Evolutionary conservation across 1,139 yeast genomes (phyloP).

Genomic region (Barnettozyma hawaiiensis): DNA sequence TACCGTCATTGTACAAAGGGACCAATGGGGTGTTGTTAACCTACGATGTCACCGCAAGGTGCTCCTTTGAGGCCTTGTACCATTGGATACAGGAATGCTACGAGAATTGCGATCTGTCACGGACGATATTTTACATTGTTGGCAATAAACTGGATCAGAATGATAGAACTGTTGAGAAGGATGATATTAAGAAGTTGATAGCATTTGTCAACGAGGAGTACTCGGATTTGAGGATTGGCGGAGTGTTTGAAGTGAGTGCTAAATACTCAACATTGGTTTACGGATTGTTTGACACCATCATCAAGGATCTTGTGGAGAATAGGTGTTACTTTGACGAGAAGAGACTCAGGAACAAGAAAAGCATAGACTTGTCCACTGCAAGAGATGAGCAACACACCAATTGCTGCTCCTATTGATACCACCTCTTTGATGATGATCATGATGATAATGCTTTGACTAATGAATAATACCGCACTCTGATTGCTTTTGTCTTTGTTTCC

Average conservation of each 20-base stretch:
- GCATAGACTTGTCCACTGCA: conserved; percentile 24
- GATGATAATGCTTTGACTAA: conserved; percentile 2
- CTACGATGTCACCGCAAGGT: conserved; percentile 53
- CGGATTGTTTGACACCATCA: conserved; percentile 23
- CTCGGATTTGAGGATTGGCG: conserved; percentile 25
- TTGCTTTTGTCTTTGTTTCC: neutral
- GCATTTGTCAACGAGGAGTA: conserved; percentile 19
- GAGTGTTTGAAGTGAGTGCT: conserved; percentile 32
- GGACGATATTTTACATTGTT: conserved; percentile 34
- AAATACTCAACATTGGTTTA: conserved; percentile 24
- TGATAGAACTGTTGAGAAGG: conserved; percentile 24
- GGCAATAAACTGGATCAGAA: conserved; percentile 38
- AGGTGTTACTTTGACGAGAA: conserved; percentile 25
- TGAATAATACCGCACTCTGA: neutral
- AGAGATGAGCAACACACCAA: conserved; percentile 20
- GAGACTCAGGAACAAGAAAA: conserved; percentile 21
- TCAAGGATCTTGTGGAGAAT: conserved; percentile 25
- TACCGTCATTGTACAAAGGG: conserved; percentile 57
- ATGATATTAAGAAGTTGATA: conserved; percentile 24
- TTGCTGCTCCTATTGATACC: conserved; percentile 24
- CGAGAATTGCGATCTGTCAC: conserved; percentile 29
- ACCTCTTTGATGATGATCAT: conserved; percentile 3
- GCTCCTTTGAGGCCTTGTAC: conserved; percentile 46
- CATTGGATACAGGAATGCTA: conserved; percentile 37
- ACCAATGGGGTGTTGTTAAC: conserved; percentile 59